phyloP scores from a whole-genome alignment of 2,329 filamentous ascomycete species.

The Orbilia blumenaviensis region DNA sequence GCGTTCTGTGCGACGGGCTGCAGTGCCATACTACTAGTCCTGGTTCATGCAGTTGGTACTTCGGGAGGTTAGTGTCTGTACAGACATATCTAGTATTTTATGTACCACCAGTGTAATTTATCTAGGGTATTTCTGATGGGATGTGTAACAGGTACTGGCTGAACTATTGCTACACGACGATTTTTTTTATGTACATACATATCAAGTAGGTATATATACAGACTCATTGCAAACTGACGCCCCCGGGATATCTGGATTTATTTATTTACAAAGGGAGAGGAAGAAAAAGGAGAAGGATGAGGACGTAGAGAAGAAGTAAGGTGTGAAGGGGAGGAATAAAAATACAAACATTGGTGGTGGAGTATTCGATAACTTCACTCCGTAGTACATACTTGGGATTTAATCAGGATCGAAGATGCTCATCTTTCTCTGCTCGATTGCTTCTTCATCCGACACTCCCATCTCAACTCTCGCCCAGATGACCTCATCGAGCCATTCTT shows the following conservation, averaged over 20 bases:
- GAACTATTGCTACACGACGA: too few relatives aligned
- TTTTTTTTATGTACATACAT: constrained; percentile 2
- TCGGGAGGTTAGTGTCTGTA: background rate
- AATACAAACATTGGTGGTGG: background rate
- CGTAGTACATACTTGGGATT: background rate
- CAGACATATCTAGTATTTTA: too few relatives aligned
- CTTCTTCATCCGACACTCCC: constrained; percentile 35
- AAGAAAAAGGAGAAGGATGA: background rate
- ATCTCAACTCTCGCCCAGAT: constrained; percentile 29
- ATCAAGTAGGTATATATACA: constrained; percentile 12
- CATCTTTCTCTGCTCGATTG: constrained; percentile 38
- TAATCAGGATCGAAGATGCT: constrained; percentile 31
- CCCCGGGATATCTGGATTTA: background rate
- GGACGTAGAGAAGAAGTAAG: too few relatives aligned
- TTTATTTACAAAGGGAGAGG: background rate
- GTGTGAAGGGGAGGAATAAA: too few relatives aligned
- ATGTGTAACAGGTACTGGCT: background rate
- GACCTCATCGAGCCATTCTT: constrained; percentile 39
- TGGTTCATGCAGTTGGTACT: background rate
- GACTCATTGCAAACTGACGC: background rate
- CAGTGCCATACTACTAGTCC: too few relatives aligned
- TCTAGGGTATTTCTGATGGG: background rate
- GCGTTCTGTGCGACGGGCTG: too few relatives aligned
- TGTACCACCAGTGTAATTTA: too few relatives aligned
- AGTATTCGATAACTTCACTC: too few relatives aligned